Percentiles rank a stretch among this genome's conserved stretches.
Conservation (phyloP, 768 basidiomycete genomes). For the Crepidotus variabilis region DNA sequence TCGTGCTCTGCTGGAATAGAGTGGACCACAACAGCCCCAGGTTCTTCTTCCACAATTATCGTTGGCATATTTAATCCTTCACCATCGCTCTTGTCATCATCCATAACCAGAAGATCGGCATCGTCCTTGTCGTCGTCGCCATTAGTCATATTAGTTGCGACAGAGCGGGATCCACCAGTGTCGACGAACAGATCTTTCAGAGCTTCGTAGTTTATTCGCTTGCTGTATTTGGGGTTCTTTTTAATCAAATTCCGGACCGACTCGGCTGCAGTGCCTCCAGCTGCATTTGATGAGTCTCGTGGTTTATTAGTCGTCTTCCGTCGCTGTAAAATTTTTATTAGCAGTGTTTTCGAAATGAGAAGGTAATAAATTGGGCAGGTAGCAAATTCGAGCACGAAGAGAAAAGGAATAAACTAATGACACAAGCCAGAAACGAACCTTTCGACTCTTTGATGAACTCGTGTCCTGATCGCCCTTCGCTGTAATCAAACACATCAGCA, state of each 20-base stretch:
- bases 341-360: too few species aligned
- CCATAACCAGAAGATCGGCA: constrained; percentile 37
- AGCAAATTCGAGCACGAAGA: too few species aligned
- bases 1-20: too few species aligned
- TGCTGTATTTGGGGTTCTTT: constrained; percentile 86
- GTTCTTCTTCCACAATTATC: constrained; percentile 46
- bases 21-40: constrained; percentile 27
- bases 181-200: constrained; percentile 75
- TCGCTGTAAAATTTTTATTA: constrained; percentile 38
- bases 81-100: constrained; percentile 37
- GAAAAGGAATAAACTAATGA: constrained; percentile 24
- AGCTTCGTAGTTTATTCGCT: constrained; percentile 91
- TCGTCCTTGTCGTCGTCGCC: constrained; percentile 44
- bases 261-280: constrained; percentile 71
- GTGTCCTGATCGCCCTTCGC: constrained; percentile 66
- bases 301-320: constrained; percentile 64
- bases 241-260: constrained; percentile 75
- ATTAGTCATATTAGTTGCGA: constrained; percentile 23
- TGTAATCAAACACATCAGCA: constrained; percentile 27
- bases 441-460: constrained; percentile 55
- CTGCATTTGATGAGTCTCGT: constrained; percentile 68
- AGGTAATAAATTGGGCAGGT: too few species aligned
- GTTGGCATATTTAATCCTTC: constrained; percentile 24
- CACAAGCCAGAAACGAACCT: constrained; percentile 61
- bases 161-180: constrained; percentile 26